phyloP scores from a whole-genome alignment of 352 stramenopile species.

The Phytophthora sansomeana region DNA sequence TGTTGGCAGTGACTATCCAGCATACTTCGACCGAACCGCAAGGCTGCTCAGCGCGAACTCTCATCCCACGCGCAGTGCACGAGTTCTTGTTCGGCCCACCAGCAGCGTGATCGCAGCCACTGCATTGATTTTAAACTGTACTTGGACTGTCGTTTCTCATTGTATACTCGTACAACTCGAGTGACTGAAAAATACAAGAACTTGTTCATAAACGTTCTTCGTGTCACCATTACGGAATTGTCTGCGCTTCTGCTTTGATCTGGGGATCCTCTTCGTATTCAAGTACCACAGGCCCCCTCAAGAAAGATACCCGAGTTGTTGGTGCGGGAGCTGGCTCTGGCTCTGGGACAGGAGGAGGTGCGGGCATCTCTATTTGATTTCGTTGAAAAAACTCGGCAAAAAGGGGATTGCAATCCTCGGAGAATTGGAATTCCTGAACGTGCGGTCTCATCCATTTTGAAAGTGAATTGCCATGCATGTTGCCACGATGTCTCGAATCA shows the following conservation, averaged over 20 bases:
- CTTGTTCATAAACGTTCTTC: conserved; percentile 9
- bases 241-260: conserved; percentile 17
- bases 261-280: conserved; percentile 47
- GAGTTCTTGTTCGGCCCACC: conserved; percentile 22
- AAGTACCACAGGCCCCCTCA: conserved; percentile 37
- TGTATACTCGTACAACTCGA: too few relatives aligned
- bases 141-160: not conserved
- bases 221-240: conserved; percentile 7
- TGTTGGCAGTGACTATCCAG: conserved; percentile 13
- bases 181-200: not conserved
- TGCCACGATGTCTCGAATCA: conserved; percentile 87
- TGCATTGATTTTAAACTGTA: not conserved
- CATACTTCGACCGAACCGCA: conserved; percentile 4
- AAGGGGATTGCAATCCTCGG: conserved; percentile 52
- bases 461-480: conserved; percentile 66
- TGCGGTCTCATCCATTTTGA: conserved; percentile 86
- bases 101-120: not conserved
- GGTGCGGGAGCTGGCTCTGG: conserved; percentile 1
- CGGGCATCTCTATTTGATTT: conserved; percentile 53
- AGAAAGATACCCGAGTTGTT: conserved; percentile 1
- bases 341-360: conserved; percentile 16
- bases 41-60: conserved; percentile 13
- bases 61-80: conserved; percentile 24
- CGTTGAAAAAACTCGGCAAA: conserved; percentile 67
- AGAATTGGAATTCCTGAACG: conserved; percentile 68